A percentile compares a stretch with the other conserved stretches of the same genome.
Conservation (phyloP, 1,284 basidiomycete species). For the Amylostereum areolatum region DNA sequence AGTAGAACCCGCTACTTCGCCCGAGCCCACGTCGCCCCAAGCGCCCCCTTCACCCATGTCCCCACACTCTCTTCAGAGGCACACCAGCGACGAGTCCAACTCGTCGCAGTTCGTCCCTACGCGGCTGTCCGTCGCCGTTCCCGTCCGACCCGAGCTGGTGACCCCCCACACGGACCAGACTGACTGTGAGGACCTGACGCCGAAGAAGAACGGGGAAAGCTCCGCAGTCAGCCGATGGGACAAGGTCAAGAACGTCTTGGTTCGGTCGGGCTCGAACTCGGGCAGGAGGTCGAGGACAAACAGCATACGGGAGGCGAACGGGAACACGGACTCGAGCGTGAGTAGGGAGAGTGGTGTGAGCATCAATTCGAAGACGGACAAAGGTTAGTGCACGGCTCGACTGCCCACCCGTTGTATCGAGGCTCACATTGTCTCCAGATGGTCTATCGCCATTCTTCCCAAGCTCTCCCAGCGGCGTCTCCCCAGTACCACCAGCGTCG, state of each 20-base stretch:
- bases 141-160: slow-evolving; percentile 48
- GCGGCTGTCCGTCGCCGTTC: slow-evolving; percentile 56
- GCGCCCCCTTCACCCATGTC: slow-evolving; percentile 48
- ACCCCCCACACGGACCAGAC: slow-evolving; percentile 44
- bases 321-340: slow-evolving; percentile 63
- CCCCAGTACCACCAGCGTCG: slow-evolving; percentile 65
- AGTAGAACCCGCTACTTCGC: slow-evolving; percentile 54
- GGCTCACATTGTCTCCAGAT: not conserved
- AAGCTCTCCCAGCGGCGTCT: slow-evolving; percentile 44
- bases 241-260: slow-evolving; percentile 56
- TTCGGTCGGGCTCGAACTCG: slow-evolving; percentile 52
- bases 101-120: slow-evolving; percentile 49
- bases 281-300: slow-evolving; percentile 75
- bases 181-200: slow-evolving; percentile 50
- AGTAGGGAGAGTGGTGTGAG: slow-evolving; percentile 74
- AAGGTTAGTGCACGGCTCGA: slow-evolving; percentile 26
- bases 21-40: slow-evolving; percentile 37
- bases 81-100: slow-evolving; percentile 38
- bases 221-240: slow-evolving; percentile 59
- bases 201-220: slow-evolving; percentile 49
- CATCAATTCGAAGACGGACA: slow-evolving; percentile 47
- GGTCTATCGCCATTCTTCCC: slow-evolving; percentile 38
- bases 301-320: slow-evolving; percentile 60
- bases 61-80: slow-evolving; percentile 28
- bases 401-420: not conserved